Evolutionary conservation across 2,329 filamentous ascomycete genomes (phyloP).

Genomic region (Alternaria hordeiaustralica): DNA sequence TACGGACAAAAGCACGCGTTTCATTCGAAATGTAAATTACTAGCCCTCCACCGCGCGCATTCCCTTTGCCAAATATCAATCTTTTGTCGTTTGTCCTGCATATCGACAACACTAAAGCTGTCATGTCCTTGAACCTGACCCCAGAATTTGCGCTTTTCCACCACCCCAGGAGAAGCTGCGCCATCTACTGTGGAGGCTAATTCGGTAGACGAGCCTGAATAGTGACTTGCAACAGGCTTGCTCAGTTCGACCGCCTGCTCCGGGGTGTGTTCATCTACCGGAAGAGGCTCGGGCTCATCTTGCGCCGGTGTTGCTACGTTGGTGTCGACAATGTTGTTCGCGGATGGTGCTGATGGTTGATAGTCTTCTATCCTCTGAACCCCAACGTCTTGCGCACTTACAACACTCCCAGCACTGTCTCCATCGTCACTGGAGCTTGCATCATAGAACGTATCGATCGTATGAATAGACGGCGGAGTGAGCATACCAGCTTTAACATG

Average conservation of each 20-base stretch:
- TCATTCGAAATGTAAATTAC: background rate
- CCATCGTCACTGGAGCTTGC: background rate
- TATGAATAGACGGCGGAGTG: background rate
- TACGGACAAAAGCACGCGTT: no score
- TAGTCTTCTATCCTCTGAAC: background rate
- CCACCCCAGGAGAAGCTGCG: no score
- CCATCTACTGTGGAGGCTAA: background rate
- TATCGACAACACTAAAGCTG: background rate
- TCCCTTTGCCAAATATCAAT: background rate
- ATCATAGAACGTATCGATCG: background rate
- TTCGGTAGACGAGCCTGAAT: background rate
- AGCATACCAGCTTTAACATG: background rate
- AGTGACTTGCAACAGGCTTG: background rate
- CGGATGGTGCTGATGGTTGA: background rate
- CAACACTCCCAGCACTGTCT: background rate
- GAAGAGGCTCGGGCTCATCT: background rate
- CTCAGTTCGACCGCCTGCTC: background rate
- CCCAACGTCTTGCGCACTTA: background rate
- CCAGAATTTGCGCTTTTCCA: background rate
- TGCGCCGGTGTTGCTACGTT: background rate
- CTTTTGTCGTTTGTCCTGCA: background rate
- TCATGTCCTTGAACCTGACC: background rate
- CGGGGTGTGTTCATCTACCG: fast-evolving
- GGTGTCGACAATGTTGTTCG: background rate
- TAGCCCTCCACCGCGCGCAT: background rate